Percentiles rank a stretch among this genome's conserved stretches.
Conservation (phyloP, 2,329 filamentous ascomycete genomes). For the Sporothrix brasiliensis region DNA sequence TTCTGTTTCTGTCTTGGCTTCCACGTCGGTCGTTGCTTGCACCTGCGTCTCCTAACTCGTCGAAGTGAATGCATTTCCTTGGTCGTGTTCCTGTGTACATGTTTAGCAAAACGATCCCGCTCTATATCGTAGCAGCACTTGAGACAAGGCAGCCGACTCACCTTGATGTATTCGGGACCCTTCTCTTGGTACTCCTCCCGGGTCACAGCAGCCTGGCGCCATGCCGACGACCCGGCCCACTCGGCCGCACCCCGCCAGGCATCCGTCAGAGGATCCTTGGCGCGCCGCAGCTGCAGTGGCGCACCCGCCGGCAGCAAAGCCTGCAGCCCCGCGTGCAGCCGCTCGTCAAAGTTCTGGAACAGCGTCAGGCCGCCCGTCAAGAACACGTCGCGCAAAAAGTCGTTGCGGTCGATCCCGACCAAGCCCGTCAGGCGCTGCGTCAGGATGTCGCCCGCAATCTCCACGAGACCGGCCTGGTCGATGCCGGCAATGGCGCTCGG, state of each 20-base stretch:
- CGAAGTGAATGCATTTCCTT: constrained; percentile 58
- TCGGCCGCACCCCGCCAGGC: constrained; percentile 90
- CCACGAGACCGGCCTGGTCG: constrained; percentile 89
- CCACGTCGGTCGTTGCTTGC: not conserved
- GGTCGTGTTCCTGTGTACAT: constrained; percentile 61
- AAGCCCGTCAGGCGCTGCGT: constrained; percentile 72
- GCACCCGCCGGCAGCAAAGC: constrained; percentile 71
- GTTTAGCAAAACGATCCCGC: too few species aligned
- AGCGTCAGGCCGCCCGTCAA: constrained; percentile 90
- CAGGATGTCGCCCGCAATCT: constrained; percentile 88
- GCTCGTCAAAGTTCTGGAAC: constrained; percentile 83
- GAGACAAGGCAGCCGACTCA: constrained; percentile 41
- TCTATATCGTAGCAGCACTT: too few species aligned
- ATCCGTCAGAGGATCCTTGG: constrained; percentile 77
- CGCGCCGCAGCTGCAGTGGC: constrained; percentile 70
- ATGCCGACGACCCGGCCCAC: constrained; percentile 69
- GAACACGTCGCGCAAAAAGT: constrained; percentile 84
- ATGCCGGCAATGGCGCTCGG: constrained; percentile 81
- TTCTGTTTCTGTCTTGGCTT: not conserved
- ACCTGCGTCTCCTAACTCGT: not conserved
- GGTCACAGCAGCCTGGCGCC: constrained; percentile 69
- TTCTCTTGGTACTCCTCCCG: constrained; percentile 88
- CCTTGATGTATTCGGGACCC: constrained; percentile 92
- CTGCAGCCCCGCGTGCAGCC: constrained; percentile 71
- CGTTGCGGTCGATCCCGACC: constrained; percentile 57